A percentile compares a stretch with the other conserved stretches of the same genome.
Evolutionary conservation across 169 alveolate genomes (phyloP).

Genomic region (Theileria annulata): DNA sequence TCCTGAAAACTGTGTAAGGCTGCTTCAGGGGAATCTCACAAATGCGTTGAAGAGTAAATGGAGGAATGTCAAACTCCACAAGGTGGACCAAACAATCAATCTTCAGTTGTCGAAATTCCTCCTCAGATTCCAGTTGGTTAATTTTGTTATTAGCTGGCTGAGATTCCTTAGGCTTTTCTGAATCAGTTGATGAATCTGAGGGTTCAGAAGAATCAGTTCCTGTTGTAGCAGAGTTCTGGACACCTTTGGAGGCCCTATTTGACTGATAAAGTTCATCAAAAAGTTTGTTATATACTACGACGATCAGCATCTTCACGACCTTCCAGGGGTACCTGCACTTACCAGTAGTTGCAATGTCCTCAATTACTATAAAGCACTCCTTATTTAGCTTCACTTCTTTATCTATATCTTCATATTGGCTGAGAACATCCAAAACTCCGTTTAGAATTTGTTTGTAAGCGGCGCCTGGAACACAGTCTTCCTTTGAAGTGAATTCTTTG

Average conservation of each 20-base stretch:
- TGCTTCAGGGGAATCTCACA: slow-evolving; percentile 54
- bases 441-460: slow-evolving; percentile 25
- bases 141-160: background rate
- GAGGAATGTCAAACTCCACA: slow-evolving; percentile 27
- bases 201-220: background rate
- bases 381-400: slow-evolving; percentile 22
- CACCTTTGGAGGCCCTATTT: background rate
- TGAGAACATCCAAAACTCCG: slow-evolving; percentile 18
- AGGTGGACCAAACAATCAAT: slow-evolving; percentile 3
- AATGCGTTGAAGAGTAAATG: slow-evolving; percentile 58
- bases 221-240: background rate
- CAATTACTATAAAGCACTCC: slow-evolving; percentile 31
- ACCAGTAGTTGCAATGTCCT: slow-evolving; percentile 43
- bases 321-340: slow-evolving; percentile 58
- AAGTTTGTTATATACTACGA: slow-evolving; percentile 39
- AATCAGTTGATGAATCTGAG: background rate
- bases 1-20: slow-evolving; percentile 39
- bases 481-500: slow-evolving; percentile 15
- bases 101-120: slow-evolving; percentile 22
- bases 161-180: background rate
- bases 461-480: background rate
- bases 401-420: slow-evolving; percentile 7
- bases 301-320: slow-evolving; percentile 42
- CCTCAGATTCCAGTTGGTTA: background rate
- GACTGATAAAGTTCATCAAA: slow-evolving; percentile 45